These are phyloP conservation scores for Hyaloscypha variabilis DNA, from an alignment of 495 filamentous ascomycete species.

Conservation along the genomic window DNA sequence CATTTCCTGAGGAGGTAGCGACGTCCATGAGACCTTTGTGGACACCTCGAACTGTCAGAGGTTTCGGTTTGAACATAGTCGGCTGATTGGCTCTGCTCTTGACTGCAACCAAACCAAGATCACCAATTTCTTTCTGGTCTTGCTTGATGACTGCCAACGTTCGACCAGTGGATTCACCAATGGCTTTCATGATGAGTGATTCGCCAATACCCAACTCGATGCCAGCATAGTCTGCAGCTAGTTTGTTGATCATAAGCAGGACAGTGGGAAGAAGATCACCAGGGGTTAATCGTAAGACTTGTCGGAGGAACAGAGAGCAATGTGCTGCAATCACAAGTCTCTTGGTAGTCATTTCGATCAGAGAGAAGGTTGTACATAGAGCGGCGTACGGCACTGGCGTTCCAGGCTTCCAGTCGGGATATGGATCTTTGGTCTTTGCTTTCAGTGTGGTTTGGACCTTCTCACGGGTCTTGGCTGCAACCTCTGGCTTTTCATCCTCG, in stretches of 20 bases:
- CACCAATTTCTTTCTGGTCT: slow-evolving; percentile 94
- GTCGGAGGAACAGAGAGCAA: slow-evolving; percentile 87
- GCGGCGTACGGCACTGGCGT: slow-evolving; percentile 93
- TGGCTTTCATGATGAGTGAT: slow-evolving; percentile 97
- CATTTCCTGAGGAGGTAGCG: slow-evolving; percentile 83
- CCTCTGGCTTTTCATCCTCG: slow-evolving; percentile 75
- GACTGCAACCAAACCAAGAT: slow-evolving; percentile 90
- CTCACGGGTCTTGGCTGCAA: slow-evolving; percentile 75
- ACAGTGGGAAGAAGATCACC: slow-evolving; percentile 85
- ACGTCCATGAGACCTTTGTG: slow-evolving; percentile 88
- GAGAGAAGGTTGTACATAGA: slow-evolving; percentile 89
- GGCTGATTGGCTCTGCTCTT: slow-evolving; percentile 92
- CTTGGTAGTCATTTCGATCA: slow-evolving; percentile 92
- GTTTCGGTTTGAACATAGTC: slow-evolving; percentile 96
- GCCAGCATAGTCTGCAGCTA: slow-evolving; percentile 94
- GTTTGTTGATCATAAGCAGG: slow-evolving; percentile 95
- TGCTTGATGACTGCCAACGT: slow-evolving; percentile 84
- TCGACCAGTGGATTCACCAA: slow-evolving; percentile 90
- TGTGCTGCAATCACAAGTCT: slow-evolving; percentile 82
- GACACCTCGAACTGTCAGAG: slow-evolving; percentile 83
- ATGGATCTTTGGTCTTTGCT: slow-evolving; percentile 70
- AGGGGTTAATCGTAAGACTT: slow-evolving; percentile 90
- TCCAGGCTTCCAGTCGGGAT: slow-evolving; percentile 90
- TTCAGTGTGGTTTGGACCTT: slow-evolving; percentile 80
- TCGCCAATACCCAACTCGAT: slow-evolving; percentile 97